Percentiles rank a stretch among this genome's conserved stretches.
phyloP scores from a whole-genome alignment of 2,329 filamentous ascomycete genomes.

The Orbilia brochopaga region DNA sequence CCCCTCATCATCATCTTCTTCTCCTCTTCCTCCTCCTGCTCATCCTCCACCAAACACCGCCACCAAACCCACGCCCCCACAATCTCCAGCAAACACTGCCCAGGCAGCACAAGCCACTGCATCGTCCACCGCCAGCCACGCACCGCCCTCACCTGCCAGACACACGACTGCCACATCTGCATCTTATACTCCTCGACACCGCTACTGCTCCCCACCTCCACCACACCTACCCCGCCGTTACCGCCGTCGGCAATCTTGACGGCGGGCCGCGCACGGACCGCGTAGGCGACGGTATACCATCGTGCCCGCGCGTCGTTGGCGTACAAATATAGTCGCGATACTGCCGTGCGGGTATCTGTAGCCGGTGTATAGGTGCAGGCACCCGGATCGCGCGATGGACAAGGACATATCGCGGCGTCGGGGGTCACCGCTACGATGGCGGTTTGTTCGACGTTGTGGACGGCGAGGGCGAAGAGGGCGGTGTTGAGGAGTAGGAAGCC shows the following conservation, averaged over 20 bases:
- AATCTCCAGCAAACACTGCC: constrained; percentile 23
- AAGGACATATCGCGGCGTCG: not conserved
- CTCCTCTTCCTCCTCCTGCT: constrained; percentile 8
- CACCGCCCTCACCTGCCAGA: constrained; percentile 13
- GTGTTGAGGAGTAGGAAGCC: constrained; percentile 28
- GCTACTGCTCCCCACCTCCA: not conserved
- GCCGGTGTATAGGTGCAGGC: no score
- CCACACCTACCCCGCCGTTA: no score
- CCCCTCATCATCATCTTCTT: no score
- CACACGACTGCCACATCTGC: constrained; percentile 15
- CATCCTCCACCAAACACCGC: constrained; percentile 25
- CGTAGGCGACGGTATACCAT: no score
- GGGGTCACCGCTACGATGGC: not conserved
- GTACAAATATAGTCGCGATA: no score
- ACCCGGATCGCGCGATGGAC: constrained; percentile 2
- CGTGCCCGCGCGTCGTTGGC: no score
- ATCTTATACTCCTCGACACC: constrained; percentile 8
- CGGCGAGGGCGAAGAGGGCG: constrained; percentile 15
- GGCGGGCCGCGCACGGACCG: no score
- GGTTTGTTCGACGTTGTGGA: constrained; percentile 16
- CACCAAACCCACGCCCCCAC: constrained; percentile 18
- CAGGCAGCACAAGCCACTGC: constrained; percentile 29
- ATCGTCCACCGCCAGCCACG: constrained; percentile 30
- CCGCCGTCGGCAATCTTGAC: no score
- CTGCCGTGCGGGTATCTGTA: no score